Percentiles rank a stretch among this genome's conserved stretches.
These are phyloP conservation scores for Spatholobus suberectus DNA, from an alignment of 306 rosid species.

Conservation along the genomic window DNA sequence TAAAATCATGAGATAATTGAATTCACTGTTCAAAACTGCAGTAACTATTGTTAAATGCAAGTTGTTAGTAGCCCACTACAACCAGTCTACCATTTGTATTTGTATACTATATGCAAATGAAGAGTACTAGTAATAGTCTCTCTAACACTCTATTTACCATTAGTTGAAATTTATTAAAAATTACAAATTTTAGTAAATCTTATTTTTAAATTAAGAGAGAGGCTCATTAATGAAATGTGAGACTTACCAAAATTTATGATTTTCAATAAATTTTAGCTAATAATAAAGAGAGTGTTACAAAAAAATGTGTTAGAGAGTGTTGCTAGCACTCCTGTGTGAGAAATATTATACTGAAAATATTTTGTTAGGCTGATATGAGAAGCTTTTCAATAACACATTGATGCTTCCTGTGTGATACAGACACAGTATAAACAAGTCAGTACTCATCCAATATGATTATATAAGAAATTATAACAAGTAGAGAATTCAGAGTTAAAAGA, in stretches of 20 bases:
- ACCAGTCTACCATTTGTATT: not conserved
- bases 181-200: too few species aligned
- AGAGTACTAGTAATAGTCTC: too few species aligned
- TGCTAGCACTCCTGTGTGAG: too few species aligned
- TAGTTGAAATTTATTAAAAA: too few species aligned
- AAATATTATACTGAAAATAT: not conserved
- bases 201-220: too few species aligned
- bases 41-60: not conserved
- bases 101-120: not conserved
- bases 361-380: not conserved
- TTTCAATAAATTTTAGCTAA: too few species aligned
- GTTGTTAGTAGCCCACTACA: not conserved
- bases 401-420: slow-evolving; percentile 5
- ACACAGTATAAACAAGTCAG: not conserved
- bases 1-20: not conserved
- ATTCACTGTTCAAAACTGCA: not conserved
- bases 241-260: too few species aligned
- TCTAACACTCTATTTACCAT: too few species aligned
- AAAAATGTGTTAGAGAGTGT: too few species aligned
- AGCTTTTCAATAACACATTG: not conserved
- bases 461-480: not conserved
- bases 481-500: not conserved
- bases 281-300: too few species aligned
- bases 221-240: too few species aligned
- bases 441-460: not conserved